phyloP scores from a whole-genome alignment of 2,329 filamentous ascomycete species.

The Beauveria medogensis region DNA sequence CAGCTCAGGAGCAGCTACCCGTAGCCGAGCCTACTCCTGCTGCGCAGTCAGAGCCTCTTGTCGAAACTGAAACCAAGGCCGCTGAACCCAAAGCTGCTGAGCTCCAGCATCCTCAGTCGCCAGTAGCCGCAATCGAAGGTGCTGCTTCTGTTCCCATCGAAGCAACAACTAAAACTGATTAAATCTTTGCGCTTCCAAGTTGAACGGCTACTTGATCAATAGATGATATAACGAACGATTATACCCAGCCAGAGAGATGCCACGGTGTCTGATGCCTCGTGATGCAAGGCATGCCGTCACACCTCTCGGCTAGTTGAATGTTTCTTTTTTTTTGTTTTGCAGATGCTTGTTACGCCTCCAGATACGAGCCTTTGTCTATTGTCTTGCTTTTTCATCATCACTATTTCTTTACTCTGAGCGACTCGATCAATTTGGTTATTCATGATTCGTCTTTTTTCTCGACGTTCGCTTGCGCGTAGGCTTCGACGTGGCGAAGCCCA shows the following conservation, averaged over 20 bases:
- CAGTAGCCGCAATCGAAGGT: neutral
- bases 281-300: neutral
- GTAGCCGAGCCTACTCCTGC: neutral
- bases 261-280: neutral
- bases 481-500: neutral
- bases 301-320: conserved; percentile 4
- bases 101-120: neutral
- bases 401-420: neutral
- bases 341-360: neutral
- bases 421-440: neutral
- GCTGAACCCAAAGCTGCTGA: neutral
- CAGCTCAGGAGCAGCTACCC: neutral
- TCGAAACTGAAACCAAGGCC: neutral
- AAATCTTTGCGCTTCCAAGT: neutral
- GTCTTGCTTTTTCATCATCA: neutral
- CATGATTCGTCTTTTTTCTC: neutral
- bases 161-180: neutral
- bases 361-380: neutral
- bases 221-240: conserved; percentile 9
- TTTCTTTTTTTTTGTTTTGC: neutral
- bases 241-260: neutral
- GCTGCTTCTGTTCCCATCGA: neutral
- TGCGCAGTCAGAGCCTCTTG: neutral
- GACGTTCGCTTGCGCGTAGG: neutral
- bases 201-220: neutral